Conservation (phyloP, 2,329 filamentous ascomycete species). For the Verticillium longisporum region DNA sequence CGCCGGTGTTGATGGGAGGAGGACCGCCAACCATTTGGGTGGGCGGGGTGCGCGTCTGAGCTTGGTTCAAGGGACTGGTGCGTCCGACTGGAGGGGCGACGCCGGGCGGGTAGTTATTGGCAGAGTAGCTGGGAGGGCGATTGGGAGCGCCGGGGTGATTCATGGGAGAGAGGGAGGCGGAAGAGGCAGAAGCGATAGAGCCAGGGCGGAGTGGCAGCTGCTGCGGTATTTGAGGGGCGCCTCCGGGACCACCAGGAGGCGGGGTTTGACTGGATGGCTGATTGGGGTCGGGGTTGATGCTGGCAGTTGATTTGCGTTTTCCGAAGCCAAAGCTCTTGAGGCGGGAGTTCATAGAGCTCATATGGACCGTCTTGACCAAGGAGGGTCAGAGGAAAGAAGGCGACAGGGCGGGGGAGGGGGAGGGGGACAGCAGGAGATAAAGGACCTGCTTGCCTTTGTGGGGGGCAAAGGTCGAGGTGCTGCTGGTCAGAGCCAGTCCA, state of each 20-base stretch:
- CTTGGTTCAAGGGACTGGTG: constrained; percentile 44
- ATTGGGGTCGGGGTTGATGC: constrained; percentile 39
- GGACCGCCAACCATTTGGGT: constrained; percentile 57
- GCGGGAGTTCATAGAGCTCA: constrained; percentile 75
- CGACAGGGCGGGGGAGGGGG: constrained; percentile 6
- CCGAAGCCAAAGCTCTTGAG: constrained; percentile 76
- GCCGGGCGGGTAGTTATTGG: constrained; percentile 40
- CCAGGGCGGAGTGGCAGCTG: constrained; percentile 29
- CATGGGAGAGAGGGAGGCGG: constrained; percentile 48
- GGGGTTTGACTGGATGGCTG: constrained; percentile 21
- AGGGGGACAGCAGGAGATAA: constrained; percentile 9
- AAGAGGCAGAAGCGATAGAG: constrained; percentile 38
- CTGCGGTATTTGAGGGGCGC: constrained; percentile 42
- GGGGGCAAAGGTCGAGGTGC: not conserved
- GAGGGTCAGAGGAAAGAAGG: constrained; percentile 20
- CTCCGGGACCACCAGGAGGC: constrained; percentile 14
- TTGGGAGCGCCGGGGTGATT: constrained; percentile 54
- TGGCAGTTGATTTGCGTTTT: constrained; percentile 67
- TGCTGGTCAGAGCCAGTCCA: not conserved
- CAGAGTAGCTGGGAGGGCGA: constrained; percentile 57
- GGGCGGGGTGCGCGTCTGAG: constrained; percentile 47
- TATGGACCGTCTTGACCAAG: constrained; percentile 32
- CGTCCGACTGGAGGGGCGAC: constrained; percentile 44
- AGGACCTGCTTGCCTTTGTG: constrained; percentile 5
- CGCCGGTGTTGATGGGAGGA: constrained; percentile 60